Evolutionary conservation across 2,329 filamentous ascomycete genomes (phyloP).

Genomic region (Biscogniauxia mediterranea): DNA sequence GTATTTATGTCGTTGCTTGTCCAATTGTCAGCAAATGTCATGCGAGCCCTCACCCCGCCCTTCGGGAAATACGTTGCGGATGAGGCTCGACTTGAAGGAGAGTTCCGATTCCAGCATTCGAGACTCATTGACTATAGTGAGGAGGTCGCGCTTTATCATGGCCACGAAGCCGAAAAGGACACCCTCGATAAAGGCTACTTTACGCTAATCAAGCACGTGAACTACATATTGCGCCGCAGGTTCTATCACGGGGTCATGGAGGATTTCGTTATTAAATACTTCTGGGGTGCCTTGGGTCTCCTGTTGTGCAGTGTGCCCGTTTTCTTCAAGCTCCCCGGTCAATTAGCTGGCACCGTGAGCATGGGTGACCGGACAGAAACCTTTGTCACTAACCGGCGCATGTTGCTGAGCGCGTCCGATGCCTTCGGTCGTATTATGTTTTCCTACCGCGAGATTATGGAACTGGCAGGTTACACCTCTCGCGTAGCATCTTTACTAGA

Average conservation of each 20-base stretch:
- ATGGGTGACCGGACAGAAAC: conserved; percentile 72
- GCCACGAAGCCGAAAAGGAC: conserved; percentile 93
- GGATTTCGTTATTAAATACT: conserved; percentile 99
- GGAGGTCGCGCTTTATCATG: conserved; percentile 87
- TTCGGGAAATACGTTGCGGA: conserved; percentile 98
- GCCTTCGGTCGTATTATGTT: conserved; percentile 97
- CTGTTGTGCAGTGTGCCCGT: conserved; percentile 92
- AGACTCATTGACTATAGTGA: conserved; percentile 94
- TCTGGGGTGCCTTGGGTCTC: conserved; percentile 93
- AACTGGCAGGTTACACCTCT: conserved; percentile 92
- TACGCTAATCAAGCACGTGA: conserved; percentile 98
- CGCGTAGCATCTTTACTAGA: conserved; percentile 86
- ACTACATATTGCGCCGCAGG: conserved; percentile 83
- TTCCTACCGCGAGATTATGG: conserved; percentile 95
- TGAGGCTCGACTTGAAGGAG: conserved; percentile 89
- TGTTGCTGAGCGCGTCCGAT: conserved; percentile 90
- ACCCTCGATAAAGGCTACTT: conserved; percentile 98
- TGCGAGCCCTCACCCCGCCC: conserved; percentile 91
- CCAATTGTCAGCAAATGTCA: conserved; percentile 86
- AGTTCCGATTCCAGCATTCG: conserved; percentile 94
- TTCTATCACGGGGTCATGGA: conserved; percentile 99
- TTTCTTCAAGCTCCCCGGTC: conserved; percentile 86
- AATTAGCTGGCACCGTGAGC: conserved; percentile 49
- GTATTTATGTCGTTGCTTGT: conserved; percentile 95
- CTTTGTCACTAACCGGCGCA: conserved; percentile 90